Evolutionary conservation across 345 rosid species (phyloP).

Genomic region (Linum tenue): DNA sequence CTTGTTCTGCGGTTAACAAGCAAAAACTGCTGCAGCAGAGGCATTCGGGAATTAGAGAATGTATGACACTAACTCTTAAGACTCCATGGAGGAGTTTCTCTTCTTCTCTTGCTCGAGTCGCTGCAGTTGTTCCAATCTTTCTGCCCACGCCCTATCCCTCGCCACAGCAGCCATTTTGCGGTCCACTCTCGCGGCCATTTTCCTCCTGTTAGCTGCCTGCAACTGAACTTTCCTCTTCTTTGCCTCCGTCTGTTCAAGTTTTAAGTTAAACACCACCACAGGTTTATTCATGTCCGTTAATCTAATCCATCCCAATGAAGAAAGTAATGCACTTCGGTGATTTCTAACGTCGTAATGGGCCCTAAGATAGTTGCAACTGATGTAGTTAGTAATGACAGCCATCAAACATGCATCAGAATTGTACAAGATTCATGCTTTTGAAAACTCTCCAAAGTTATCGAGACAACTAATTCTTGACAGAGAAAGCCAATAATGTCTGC

Average conservation of each 20-base stretch:
- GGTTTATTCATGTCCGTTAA: slow-evolving; percentile 10
- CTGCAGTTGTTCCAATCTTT: slow-evolving; percentile 62
- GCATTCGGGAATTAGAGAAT: not conserved
- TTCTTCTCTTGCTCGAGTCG: slow-evolving; percentile 60
- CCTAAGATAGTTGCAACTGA: not conserved
- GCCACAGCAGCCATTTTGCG: slow-evolving; percentile 86
- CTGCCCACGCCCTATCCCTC: slow-evolving; percentile 85
- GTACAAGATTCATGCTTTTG: not conserved
- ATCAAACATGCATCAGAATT: not conserved
- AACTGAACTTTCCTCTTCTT: slow-evolving; percentile 81
- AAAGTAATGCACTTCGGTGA: not conserved
- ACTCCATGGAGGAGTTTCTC: slow-evolving; percentile 30
- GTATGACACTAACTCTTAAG: not conserved
- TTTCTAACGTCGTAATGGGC: not conserved
- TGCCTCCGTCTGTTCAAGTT: slow-evolving; percentile 65
- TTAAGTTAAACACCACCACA: slow-evolving; percentile 32
- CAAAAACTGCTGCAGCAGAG: not conserved
- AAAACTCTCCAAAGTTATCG: not conserved
- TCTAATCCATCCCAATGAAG: no score
- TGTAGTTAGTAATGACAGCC: no score
- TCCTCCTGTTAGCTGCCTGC: slow-evolving; percentile 79
- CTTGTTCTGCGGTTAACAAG: not conserved
- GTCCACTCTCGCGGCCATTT: slow-evolving; percentile 40
- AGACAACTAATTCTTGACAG: not conserved
- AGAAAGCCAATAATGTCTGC: no score